Evolutionary conservation across 2,329 filamentous ascomycete genomes (phyloP), one percentile per base, ranked within the genome.

Genomic region (Colletotrichum sp.): DNA sequence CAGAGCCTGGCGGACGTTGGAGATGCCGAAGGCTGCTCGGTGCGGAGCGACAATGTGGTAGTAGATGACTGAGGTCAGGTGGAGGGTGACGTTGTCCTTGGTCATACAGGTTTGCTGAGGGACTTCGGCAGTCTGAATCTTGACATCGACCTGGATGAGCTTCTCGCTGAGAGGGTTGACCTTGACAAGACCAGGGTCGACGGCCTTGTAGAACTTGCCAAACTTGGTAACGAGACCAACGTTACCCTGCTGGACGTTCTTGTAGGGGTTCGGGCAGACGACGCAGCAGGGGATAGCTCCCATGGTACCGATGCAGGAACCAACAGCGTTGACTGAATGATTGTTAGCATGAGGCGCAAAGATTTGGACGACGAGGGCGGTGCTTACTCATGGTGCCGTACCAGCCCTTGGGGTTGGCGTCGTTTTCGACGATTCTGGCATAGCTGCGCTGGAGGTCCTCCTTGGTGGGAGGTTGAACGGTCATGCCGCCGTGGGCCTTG

Each of bases 21-120:
- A 90, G 84, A 99, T 98, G 79, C 97, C 97, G 83, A 98, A 99
- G 75, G 97, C 96, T 74, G 96, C 96, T 87, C 98, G 98, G 90
- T 98, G 96, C 2, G 97, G 97, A 32, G 94, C 94, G 71, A 94
- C 94, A 82, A 99, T 96, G 89, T 98, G 96, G 89, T 99, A 99
- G 91, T 99, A 99, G 87, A 99, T 98, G 83, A 99, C 97, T 7
- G 95, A 98, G 63, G 96, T 98, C 79, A 99, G 90, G 81, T 96
- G 93, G 56, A 99, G 90, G 61, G 95, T 98, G 78, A 98, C 97
- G 81, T 99, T 99, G 89, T 99, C 97, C 88, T 98, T 98, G 84
- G 97, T 99, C 96, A 99, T 99, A 90, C 97, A 98, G 77, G 96
- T 92, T 86, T 99, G 97, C 86, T 96, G 93, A 21, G 96, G 96